These are phyloP conservation scores for Avicennia marina DNA, from an alignment of 257 asterid species.

Conservation along the genomic window DNA sequence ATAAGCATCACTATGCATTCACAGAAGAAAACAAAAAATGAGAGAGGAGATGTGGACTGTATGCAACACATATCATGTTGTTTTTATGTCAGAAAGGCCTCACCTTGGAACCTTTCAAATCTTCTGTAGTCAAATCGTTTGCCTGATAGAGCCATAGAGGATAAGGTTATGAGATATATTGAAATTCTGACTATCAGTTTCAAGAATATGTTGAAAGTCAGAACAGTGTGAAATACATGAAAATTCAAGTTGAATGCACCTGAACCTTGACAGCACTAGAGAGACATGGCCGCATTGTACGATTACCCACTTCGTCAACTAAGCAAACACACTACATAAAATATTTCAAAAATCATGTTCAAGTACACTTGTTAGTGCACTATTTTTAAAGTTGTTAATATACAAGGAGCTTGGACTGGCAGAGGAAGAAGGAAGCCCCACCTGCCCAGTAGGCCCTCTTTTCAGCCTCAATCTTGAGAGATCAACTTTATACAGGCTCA, in stretches of 20 bases:
- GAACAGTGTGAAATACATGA: too few relatives aligned
- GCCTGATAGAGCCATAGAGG: conserved; percentile 76
- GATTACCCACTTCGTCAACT: conserved; percentile 88
- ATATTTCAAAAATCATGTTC: too few relatives aligned
- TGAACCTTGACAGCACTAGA: conserved; percentile 81
- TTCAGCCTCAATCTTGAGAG: conserved; percentile 75
- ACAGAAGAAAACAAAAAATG: too few relatives aligned
- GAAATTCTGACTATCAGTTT: conserved; percentile 13
- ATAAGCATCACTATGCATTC: too few relatives aligned
- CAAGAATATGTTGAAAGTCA: too few relatives aligned
- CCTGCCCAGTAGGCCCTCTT: conserved; percentile 87
- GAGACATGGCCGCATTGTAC: conserved; percentile 98
- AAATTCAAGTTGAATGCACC: conserved; percentile 43
- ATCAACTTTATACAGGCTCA: conserved; percentile 69
- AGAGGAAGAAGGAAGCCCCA: conserved; percentile 21
- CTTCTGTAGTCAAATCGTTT: conserved; percentile 59
- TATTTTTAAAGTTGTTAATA: conserved; percentile 5
- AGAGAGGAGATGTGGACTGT: too few relatives aligned
- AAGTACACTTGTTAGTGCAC: too few relatives aligned
- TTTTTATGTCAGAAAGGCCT: conserved; percentile 16
- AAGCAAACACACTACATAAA: conserved; percentile 86
- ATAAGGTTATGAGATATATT: conserved; percentile 25
- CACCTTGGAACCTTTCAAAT: conserved; percentile 92
- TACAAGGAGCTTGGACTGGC: not conserved
- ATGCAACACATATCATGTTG: not conserved